phyloP scores from a whole-genome alignment of 768 basidiomycete genomes.

The Amanita pallidorosea region DNA sequence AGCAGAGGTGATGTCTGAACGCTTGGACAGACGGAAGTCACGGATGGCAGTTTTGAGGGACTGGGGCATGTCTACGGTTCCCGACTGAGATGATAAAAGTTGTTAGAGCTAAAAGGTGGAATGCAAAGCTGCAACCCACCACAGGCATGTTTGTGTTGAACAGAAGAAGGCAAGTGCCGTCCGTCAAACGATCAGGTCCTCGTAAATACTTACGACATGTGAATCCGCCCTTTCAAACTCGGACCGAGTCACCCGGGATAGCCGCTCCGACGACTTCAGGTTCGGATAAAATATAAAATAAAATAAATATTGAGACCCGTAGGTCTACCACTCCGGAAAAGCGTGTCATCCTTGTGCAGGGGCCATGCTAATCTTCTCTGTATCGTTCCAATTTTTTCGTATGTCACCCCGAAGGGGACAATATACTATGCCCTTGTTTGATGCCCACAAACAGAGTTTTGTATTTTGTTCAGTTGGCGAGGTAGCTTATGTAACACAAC shows the following conservation, averaged over 20 bases:
- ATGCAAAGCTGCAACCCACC: neutral
- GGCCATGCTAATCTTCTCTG: constrained; percentile 99
- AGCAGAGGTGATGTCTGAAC: constrained; percentile 63
- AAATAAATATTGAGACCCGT: constrained; percentile 50
- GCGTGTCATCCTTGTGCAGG: constrained; percentile 99
- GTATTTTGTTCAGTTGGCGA: constrained; percentile 19
- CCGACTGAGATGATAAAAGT: neutral
- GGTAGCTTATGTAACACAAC: constrained; percentile 6
- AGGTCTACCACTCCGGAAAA: constrained; percentile 85
- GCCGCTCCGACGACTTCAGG: no score
- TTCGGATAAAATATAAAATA: constrained; percentile 6
- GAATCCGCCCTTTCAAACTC: neutral
- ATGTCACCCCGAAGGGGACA: constrained; percentile 90
- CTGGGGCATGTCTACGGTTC: constrained; percentile 82
- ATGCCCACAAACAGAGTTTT: constrained; percentile 7
- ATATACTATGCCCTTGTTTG: neutral
- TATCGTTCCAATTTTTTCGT: constrained; percentile 99
- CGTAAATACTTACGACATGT: neutral
- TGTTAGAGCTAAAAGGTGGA: constrained; percentile 20
- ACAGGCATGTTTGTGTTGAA: constrained; percentile 2
- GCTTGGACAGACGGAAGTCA: constrained; percentile 71
- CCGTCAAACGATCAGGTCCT: neutral
- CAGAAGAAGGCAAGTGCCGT: constrained; percentile 10
- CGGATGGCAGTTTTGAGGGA: constrained; percentile 67
- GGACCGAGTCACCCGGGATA: neutral